These are phyloP conservation scores for Aquilaria malaccensis DNA, from an alignment of 345 rosid genomes.

Conservation along the genomic window DNA sequence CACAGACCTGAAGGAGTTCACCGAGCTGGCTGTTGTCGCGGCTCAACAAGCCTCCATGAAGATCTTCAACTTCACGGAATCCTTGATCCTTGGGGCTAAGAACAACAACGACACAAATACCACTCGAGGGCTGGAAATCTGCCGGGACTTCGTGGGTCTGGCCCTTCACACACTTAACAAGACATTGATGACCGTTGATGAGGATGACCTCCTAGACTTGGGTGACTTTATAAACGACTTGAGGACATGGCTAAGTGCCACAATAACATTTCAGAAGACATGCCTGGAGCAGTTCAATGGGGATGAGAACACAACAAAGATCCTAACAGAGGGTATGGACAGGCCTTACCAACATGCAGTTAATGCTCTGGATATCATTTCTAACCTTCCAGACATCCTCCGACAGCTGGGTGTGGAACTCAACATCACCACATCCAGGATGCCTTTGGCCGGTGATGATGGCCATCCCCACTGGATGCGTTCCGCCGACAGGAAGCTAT, in stretches of 20 bases:
- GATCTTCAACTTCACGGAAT: conserved; percentile 27
- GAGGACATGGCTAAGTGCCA: conserved; percentile 43
- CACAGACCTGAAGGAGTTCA: conserved; percentile 43
- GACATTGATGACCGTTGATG: conserved; percentile 12
- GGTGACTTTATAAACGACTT: conserved; percentile 12
- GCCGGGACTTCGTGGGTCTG: conserved; percentile 21
- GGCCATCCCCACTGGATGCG: conserved; percentile 56
- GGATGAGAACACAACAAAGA: conserved; percentile 18
- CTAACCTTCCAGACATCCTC: conserved; percentile 27
- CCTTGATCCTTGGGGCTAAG: conserved; percentile 4
- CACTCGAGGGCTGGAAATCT: conserved; percentile 28
- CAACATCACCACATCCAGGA: not conserved
- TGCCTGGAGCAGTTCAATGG: conserved; percentile 46
- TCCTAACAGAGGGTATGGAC: conserved; percentile 19
- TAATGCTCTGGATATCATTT: conserved; percentile 46
- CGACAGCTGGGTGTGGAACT: conserved; percentile 23
- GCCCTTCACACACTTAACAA: conserved; percentile 23
- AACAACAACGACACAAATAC: not conserved
- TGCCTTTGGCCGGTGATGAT: not conserved
- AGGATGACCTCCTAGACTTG: conserved; percentile 10
- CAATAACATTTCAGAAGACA: conserved; percentile 38
- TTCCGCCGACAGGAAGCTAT: conserved; percentile 46
- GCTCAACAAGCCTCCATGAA: conserved; percentile 24
- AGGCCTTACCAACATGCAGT: conserved; percentile 29
- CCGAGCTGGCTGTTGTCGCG: conserved; percentile 30